A percentile compares a stretch with the other conserved stretches of the same genome.
Conservation (phyloP, 495 filamentous ascomycete species). For the Neurospora sp. region DNA sequence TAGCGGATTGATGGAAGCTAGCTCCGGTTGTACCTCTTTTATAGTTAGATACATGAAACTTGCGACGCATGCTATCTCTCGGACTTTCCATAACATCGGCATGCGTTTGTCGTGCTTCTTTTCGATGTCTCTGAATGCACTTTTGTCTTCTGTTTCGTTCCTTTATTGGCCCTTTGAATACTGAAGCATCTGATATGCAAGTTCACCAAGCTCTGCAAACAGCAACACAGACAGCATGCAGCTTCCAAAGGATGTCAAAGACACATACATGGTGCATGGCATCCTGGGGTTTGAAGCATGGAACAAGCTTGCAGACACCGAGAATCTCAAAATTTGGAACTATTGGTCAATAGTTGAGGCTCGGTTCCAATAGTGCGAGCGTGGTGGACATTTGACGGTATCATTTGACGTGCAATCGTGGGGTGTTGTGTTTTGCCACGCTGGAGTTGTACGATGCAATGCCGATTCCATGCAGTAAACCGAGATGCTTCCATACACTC, state of each 20-base stretch:
- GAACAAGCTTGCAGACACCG: not conserved
- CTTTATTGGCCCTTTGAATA: too few species aligned
- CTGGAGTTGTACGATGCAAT: not conserved
- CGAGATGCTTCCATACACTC: not conserved
- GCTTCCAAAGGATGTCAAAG: not conserved
- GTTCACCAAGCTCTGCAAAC: not conserved
- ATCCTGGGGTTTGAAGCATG: not conserved
- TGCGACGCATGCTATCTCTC: too few species aligned
- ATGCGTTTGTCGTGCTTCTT: not conserved
- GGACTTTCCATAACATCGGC: too few species aligned
- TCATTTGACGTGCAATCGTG: not conserved
- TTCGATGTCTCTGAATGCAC: too few species aligned
- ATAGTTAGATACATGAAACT: not conserved
- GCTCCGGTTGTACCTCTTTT: not conserved
- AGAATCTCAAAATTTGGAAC: not conserved
- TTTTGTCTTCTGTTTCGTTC: too few species aligned
- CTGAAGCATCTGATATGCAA: not conserved
- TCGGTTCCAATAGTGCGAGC: not conserved
- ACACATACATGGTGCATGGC: not conserved
- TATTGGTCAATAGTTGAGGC: not conserved
- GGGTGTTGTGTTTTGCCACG: not conserved
- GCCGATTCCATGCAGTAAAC: not conserved
- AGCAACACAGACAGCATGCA: not conserved
- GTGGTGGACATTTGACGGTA: not conserved
- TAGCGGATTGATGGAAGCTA: not conserved